Evolutionary conservation across 1,139 yeast genomes (phyloP), one percentile per base, ranked within the genome.

Genomic region (Candida sp.): DNA sequence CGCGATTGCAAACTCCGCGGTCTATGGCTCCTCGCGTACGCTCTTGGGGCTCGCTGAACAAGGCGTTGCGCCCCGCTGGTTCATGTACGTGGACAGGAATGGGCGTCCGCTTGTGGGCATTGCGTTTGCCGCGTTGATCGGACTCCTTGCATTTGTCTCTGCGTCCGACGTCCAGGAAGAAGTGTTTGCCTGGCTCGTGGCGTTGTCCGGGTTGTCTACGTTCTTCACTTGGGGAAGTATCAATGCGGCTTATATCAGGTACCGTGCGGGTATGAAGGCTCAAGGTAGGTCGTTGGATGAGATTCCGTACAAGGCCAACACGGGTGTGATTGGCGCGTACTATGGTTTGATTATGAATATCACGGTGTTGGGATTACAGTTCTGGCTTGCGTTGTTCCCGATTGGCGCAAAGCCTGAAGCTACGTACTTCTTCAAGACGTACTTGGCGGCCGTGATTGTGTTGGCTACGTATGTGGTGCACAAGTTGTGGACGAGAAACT

Each of bases 1-100:
- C 40, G 74, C 80, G n/a, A 75, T 75, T 51, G 80, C 78, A 6
- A 76, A 76, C 56, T 72, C 78, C 3, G 76, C 80, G 3, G 77
- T 76, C 12, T 76, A 72, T 53, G 81, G 80, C 4, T 75, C 73
- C 49, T 73, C 79, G 12, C 67, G 81, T 61, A 75, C 80, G 7
- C 60, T 75, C 39, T 70, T 73, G 44, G 70, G 76, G 7, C 65
- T 76, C 50, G 73, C 77, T 4, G 75, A 72, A 52, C 78, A 75
- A 55, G 73, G 75, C 2, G 63, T 74, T 50, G 79, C 77, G 1
- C 80, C 80, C 4, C 51, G 53, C 30, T 54, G 66, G 17, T 72
- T 72, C 55, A 64, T 60, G 6, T 75, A 74, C 51, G 77, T 76
- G 46, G 80, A 75, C 56, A 63, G 75, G 34, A 63, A 66, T 40